phyloP scores from a whole-genome alignment of 2,329 filamentous ascomycete species.

The Ophiostoma sp. region DNA sequence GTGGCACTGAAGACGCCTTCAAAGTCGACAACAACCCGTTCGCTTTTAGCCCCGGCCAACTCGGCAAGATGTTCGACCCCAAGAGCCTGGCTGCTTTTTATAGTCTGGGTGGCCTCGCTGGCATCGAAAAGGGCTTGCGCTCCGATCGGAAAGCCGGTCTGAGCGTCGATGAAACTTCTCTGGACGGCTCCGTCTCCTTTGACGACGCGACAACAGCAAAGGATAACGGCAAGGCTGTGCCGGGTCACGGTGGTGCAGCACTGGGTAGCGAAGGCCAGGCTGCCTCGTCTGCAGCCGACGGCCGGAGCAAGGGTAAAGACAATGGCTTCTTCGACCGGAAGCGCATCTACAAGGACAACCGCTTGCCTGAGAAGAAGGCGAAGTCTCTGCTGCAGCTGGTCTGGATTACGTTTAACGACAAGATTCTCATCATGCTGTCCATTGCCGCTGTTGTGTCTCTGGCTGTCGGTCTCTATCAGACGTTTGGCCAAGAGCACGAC shows the following conservation, averaged over 20 bases:
- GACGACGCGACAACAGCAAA: constrained; percentile 61
- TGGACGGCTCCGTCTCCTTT: constrained; percentile 69
- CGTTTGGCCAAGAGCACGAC: constrained; percentile 60
- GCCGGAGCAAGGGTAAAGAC: constrained; percentile 19
- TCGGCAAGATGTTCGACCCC: constrained; percentile 85
- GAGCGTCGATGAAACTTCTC: constrained; percentile 69
- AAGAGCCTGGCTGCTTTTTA: constrained; percentile 83
- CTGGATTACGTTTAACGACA: constrained; percentile 85
- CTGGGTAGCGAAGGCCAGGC: background rate
- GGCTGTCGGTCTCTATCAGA: constrained; percentile 73
- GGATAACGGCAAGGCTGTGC: constrained; percentile 32
- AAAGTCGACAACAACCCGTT: constrained; percentile 77
- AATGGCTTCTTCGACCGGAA: constrained; percentile 60
- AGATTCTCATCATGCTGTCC: constrained; percentile 72
- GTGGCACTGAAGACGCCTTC: constrained; percentile 75
- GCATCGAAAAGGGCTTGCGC: constrained; percentile 76
- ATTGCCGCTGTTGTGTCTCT: constrained; percentile 71
- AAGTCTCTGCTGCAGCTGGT: constrained; percentile 72
- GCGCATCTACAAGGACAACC: constrained; percentile 71
- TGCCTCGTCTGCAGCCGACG: constrained; percentile 30
- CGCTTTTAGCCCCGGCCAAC: constrained; percentile 78
- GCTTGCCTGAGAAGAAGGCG: constrained; percentile 70
- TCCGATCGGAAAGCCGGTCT: constrained; percentile 72
- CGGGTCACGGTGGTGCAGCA: constrained; percentile 35
- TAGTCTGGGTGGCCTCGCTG: constrained; percentile 72